Percentiles rank a stretch among this genome's conserved stretches.
phyloP scores from a whole-genome alignment of 2,329 filamentous ascomycete species.

The Talaromyces sp. region DNA sequence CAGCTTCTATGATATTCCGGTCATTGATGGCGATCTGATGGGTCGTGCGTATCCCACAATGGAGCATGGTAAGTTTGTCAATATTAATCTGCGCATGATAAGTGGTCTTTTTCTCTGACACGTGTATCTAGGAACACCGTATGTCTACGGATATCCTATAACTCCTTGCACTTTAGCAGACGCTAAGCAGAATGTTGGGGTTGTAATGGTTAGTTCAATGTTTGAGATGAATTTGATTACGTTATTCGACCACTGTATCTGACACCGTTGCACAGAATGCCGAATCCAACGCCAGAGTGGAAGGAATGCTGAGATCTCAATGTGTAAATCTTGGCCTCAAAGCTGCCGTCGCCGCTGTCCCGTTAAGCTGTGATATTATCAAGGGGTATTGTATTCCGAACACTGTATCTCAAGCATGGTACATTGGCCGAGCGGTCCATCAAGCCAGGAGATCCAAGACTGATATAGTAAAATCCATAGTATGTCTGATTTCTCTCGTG shows the following conservation, averaged over 20 bases:
- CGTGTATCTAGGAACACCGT: constrained; percentile 35
- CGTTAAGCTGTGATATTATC: constrained; percentile 24
- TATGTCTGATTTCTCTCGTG: constrained; percentile 21
- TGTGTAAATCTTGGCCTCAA: constrained; percentile 28
- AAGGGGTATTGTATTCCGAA: constrained; percentile 28
- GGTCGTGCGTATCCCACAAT: constrained; percentile 26
- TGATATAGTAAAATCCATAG: constrained; percentile 42
- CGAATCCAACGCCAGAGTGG: constrained; percentile 25
- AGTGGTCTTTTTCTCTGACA: neutral
- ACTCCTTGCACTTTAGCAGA: constrained; percentile 39
- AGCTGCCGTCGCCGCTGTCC: constrained; percentile 22
- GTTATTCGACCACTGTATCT: neutral
- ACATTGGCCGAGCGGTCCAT: constrained; percentile 28
- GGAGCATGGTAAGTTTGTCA: constrained; percentile 14
- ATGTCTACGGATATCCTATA: constrained; percentile 42
- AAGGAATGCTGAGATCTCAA: constrained; percentile 25
- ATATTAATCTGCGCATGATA: neutral
- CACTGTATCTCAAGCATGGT: constrained; percentile 32
- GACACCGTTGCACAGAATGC: constrained; percentile 18
- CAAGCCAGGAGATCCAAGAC: constrained; percentile 25
- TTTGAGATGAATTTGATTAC: too few species aligned
- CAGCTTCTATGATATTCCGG: constrained; percentile 32
- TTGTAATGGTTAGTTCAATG: constrained; percentile 20
- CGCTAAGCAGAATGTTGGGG: constrained; percentile 40
- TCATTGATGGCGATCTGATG: constrained; percentile 49